Percentiles rank a stretch among this genome's conserved stretches.
These are phyloP conservation scores for Penicillium paneum DNA, from an alignment of 2,329 filamentous ascomycete species.

Conservation along the genomic window DNA sequence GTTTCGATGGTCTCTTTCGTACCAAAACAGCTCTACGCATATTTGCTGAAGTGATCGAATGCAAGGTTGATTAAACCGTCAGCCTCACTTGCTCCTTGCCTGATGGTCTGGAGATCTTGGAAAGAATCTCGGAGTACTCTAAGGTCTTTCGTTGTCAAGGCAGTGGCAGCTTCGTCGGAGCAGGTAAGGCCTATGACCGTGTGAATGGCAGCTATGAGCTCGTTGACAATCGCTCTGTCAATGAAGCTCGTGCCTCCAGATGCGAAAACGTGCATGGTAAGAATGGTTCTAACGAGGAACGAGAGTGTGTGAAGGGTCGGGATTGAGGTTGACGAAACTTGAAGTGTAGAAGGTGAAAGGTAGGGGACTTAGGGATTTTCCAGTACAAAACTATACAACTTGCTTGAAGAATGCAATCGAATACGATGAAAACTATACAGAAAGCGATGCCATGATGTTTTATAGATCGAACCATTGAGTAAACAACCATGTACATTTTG, in stretches of 20 bases:
- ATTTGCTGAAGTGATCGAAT: conserved; percentile 42
- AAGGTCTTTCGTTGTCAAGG: conserved; percentile 33
- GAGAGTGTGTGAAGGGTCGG: too few species aligned
- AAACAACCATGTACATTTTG: neutral
- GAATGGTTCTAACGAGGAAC: neutral
- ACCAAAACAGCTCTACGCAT: conserved; percentile 23
- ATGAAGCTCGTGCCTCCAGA: conserved; percentile 48
- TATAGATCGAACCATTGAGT: neutral
- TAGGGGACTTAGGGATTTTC: too few species aligned
- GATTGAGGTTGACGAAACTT: neutral
- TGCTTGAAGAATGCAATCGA: neutral
- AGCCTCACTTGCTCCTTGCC: conserved; percentile 27
- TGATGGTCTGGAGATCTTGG: conserved; percentile 35
- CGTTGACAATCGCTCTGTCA: conserved; percentile 39
- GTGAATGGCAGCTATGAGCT: conserved; percentile 41
- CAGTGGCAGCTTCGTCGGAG: conserved; percentile 27
- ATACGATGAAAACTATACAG: neutral
- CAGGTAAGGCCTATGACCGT: conserved; percentile 44
- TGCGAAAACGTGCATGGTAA: conserved; percentile 19
- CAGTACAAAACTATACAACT: neutral
- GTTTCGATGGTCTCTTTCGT: conserved; percentile 40
- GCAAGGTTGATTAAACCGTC: conserved; percentile 45
- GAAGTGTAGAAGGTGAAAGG: neutral
- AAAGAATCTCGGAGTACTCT: conserved; percentile 36
- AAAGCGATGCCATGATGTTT: neutral